A percentile compares a stretch with the other conserved stretches of the same genome.
phyloP scores from a whole-genome alignment of 177 flowering plant species.

The Tripterygium wilfordii region DNA sequence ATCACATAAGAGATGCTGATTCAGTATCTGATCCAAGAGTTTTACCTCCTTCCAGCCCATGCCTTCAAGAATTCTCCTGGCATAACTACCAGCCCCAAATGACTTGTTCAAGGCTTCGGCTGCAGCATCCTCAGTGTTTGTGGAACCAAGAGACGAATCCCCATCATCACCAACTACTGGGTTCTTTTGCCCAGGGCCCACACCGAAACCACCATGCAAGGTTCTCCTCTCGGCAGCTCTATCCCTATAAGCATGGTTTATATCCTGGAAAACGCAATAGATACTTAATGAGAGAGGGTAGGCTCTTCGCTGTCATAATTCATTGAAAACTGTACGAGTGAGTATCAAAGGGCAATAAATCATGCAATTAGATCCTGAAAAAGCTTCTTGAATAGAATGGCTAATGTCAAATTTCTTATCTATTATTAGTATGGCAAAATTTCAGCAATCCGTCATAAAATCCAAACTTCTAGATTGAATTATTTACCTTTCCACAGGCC shows the following conservation, averaged over 20 bases:
- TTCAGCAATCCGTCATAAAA: no score
- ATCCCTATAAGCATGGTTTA: constrained; percentile 49
- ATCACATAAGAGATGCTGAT: not conserved
- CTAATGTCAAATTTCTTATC: no score
- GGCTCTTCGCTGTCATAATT: no score
- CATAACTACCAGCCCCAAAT: constrained; percentile 87
- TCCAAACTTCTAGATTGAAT: not conserved
- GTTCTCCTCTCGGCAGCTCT: constrained; percentile 95
- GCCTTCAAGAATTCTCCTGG: constrained; percentile 62
- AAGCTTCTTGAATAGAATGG: no score
- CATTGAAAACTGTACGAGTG: no score
- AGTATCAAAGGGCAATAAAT: no score
- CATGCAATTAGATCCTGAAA: no score
- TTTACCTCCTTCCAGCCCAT: constrained; percentile 99
- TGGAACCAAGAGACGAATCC: constrained; percentile 23
- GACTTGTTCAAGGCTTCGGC: constrained; percentile 72
- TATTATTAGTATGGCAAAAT: no score
- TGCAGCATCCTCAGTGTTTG: constrained; percentile 45
- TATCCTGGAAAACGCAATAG: constrained; percentile 25
- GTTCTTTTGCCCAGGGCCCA: constrained; percentile 87
- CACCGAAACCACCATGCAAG: constrained; percentile 82
- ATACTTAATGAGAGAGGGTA: constrained; percentile 1
- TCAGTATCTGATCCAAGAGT: not conserved
- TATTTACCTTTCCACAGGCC: constrained; percentile 38
- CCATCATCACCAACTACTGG: constrained; percentile 11